Evolutionary conservation across 306 rosid genomes (phyloP).

Genomic region (Adenanthera pavonina): DNA sequence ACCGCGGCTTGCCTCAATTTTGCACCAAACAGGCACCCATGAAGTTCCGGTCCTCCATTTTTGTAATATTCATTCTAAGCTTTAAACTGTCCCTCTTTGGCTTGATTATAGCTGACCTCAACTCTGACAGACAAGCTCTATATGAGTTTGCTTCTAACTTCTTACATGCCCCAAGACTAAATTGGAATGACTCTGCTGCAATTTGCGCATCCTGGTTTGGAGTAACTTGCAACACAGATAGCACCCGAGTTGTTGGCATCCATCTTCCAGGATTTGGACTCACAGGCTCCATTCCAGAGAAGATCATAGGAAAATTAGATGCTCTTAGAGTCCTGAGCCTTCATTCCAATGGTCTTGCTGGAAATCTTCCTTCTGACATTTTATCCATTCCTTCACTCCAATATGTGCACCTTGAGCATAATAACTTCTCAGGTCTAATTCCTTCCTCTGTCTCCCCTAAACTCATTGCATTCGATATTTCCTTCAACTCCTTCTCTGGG

Average conservation of each 20-base stretch:
- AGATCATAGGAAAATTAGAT: constrained; percentile 62
- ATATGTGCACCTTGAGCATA: constrained; percentile 58
- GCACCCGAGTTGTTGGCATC: constrained; percentile 52
- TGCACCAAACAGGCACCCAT: constrained; percentile 42
- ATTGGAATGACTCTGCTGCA: constrained; percentile 58
- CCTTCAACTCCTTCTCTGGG: constrained; percentile 68
- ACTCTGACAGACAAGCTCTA: constrained; percentile 62
- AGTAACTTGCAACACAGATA: constrained; percentile 52
- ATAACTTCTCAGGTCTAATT: constrained; percentile 63
- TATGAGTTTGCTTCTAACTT: constrained; percentile 55
- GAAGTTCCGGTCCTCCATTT: constrained; percentile 46
- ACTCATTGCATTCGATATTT: constrained; percentile 60
- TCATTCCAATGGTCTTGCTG: constrained; percentile 63
- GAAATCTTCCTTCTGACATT: constrained; percentile 65
- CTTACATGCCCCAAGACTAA: constrained; percentile 53
- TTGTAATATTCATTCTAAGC: constrained; percentile 44
- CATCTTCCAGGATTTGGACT: constrained; percentile 70
- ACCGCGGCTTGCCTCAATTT: constrained; percentile 23
- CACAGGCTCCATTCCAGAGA: constrained; percentile 57
- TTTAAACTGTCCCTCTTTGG: constrained; percentile 33
- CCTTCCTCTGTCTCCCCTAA: constrained; percentile 58
- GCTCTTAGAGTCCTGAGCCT: constrained; percentile 65
- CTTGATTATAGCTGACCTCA: constrained; percentile 52
- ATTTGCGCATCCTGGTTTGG: constrained; percentile 74
- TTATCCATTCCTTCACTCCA: constrained; percentile 65